Evolutionary conservation across 371 early-diverging fungal genomes (phyloP), one percentile per base, ranked within the genome.

Genomic region (Mortierella sp.): DNA sequence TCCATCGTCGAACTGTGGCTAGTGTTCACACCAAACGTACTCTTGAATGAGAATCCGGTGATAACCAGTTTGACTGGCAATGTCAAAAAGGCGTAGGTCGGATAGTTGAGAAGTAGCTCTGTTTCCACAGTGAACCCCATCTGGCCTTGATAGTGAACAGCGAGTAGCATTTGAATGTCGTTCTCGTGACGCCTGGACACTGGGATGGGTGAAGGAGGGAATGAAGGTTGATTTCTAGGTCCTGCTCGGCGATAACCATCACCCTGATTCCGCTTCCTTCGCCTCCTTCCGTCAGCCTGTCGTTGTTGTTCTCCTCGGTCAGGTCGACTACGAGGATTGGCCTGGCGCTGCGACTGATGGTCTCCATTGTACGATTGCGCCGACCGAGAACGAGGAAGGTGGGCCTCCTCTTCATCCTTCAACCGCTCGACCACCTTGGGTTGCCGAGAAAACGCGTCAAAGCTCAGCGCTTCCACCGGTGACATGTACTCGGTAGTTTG

Each of bases 91-190:
- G 93, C 94, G 78, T 96, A 92, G 12, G 97, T 96, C 4, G 98
- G 98, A 79, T 98, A 97, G 87, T 98, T 97, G 86, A 99, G 94
- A 56, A 96, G 93, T 74, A 99, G 86, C 84, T 96, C 97, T 1
- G 97, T 97, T 65, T 93, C 81, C 14, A 99, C 87, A n/a, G 96
- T 93, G 89, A 97, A 89, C 21, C 93, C 90, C 94, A 97, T 94
- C 84, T 97, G 94, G 3, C 98, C 98, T 70, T 94, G 93, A 83
- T 97, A 98, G 5, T 92, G 90, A 1, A 97, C 91, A 27, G 89
- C 74, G 60, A 97, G 88, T 49, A 93, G 91, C 10, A 97, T 77
- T 84, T 98, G 98, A 71, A 95, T 91, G 84, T 98, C 97, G 77
- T 90, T 93, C 82, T 89, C 89, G 41, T 86, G 74, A 43, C 87